Evolutionary conservation across 352 stramenopile genomes (phyloP), one percentile per base, ranked within the genome.

Genomic region (Phytophthora crassamura): DNA sequence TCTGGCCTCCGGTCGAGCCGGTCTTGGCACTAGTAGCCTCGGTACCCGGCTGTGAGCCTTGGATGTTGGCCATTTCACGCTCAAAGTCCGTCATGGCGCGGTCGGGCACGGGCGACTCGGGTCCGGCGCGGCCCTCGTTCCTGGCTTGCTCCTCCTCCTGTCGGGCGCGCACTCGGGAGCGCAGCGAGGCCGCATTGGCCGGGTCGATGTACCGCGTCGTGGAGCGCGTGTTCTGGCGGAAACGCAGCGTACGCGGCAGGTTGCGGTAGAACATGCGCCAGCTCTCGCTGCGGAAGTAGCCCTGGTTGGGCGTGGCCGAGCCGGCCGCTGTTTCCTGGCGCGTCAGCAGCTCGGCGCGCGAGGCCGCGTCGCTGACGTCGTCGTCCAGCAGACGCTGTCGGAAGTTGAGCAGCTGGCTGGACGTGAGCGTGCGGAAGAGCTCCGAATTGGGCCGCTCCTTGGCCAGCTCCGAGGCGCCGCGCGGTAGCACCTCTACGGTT

Each of bases 191-290:
- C 0, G 83, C 84, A 52, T 94, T 94, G 1, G 83, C 72, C 8
- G 78, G 83, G 33, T 90, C 82, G 28, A 94, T 92, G 58, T 94
- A 92, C 20, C 86, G 49, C 20, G 86, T 94, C 0, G 80, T 91
- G 3, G 83, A 89, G 18, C 86, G 80, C 25, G 83, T 90, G 47
- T 91, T 90, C 61, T 89, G 83, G 14, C 84, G 83, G 65, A 92
- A 94, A 1, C 86, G 74, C 59, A 94, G 63, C 33, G 80, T 57
- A 2, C 86, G 83, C 18, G 86, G 86, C 43, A 91, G 53, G 35
- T 86, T 89, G 14, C 85, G 77, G 40, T 89, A 89, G 46, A 90
- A 93, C 3, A 86, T 69, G 3, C 81, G 69, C 78, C 82, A 89
- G 45, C 72, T 90, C 1, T 70, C 56, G 69, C 20, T 78, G n/a